These are phyloP conservation scores for Colletotrichum gloeosporioides DNA, from an alignment of 2,329 filamentous ascomycete species.

Conservation along the genomic window DNA sequence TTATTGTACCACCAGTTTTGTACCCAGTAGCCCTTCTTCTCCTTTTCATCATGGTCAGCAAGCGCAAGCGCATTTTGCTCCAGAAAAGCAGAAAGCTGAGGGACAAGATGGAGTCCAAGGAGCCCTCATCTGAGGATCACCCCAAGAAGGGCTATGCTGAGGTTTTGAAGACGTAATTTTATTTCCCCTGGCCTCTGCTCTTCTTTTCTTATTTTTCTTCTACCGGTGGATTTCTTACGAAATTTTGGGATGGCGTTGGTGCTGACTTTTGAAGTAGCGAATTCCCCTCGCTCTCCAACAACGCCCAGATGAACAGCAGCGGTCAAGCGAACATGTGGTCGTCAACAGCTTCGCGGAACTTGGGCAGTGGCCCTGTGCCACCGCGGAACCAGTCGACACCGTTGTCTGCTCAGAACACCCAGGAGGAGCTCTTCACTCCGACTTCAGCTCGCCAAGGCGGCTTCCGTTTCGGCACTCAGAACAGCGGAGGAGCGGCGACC, in stretches of 20 bases:
- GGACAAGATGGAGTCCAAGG: not conserved
- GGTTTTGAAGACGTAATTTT: constrained; percentile 35
- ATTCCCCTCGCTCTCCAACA: constrained; percentile 70
- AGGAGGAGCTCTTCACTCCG: constrained; percentile 51
- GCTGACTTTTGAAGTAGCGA: constrained; percentile 52
- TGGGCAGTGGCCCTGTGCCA: constrained; percentile 51
- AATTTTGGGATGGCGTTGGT: not conserved
- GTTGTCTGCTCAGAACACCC: constrained; percentile 54
- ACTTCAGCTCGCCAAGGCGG: constrained; percentile 52
- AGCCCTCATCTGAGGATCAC: not conserved
- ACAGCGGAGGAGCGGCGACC: constrained; percentile 37
- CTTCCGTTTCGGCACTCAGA: constrained; percentile 60
- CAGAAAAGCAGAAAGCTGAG: constrained; percentile 7
- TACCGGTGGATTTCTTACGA: not conserved
- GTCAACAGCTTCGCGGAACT: constrained; percentile 51
- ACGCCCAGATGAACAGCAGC: constrained; percentile 56
- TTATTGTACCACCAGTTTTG: not conserved
- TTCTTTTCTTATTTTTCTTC: not conserved
- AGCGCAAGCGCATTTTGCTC: constrained; percentile 14
- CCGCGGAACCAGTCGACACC: constrained; percentile 58
- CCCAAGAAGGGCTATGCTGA: constrained; percentile 31
- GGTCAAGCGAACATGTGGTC: constrained; percentile 62
- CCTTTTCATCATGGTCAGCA: not conserved
- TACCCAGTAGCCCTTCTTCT: not conserved
- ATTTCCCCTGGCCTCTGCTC: not conserved